Base-by-base conservation (phyloP, 2,329 filamentous ascomycete genomes). In the Monosporascus sp. region DNA sequence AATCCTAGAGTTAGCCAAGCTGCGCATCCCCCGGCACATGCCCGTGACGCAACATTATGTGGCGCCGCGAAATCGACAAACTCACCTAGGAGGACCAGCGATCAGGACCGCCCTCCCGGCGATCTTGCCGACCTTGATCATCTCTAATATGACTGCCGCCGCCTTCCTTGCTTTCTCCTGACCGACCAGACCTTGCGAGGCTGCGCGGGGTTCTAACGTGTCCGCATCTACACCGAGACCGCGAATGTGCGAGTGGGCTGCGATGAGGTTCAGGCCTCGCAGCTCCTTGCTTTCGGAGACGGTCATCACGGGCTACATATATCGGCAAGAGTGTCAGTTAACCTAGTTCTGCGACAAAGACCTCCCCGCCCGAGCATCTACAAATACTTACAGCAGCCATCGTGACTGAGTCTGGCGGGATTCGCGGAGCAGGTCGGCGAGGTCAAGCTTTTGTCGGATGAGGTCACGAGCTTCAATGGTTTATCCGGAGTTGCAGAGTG, bases 101-200 rank as follows among this genome's bases (percentile, higher is more conserved):
- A 99, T 96, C 63, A 99, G 78, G 35, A 97, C 89, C 37, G 94
- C 94, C 66, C 93, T 86, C 51, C 94, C 94, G 55, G 94, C 94
- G 75, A 99, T 97, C 79, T 97, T 97, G 67, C 93, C 93, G 68
- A 97, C 91, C 76, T 96, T 97, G 65, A 96, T 95, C 94, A 99
- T 99, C 77, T 96, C 91, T 57, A 99, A 77, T 65, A 99, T 96
- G 48, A 99, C 88, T 1, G 93, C 94, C 3, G 94, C 94, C 9
- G 94, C 94, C 74, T 97, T 97, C 56, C 94, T 87, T 53, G 94
- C 94, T 78, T 96, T 96, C 67, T 95, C 87, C 74, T 99, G 94
- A 46, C 94, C 94, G 8, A 99, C 93, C 5, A 99, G 84, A 37
- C 94, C 94, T 72, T 99, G 94, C 15, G 93, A 96, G 48, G 88